These are phyloP conservation scores for Candida patagonica DNA, from an alignment of 805 yeast genomes.

Conservation along the genomic window DNA sequence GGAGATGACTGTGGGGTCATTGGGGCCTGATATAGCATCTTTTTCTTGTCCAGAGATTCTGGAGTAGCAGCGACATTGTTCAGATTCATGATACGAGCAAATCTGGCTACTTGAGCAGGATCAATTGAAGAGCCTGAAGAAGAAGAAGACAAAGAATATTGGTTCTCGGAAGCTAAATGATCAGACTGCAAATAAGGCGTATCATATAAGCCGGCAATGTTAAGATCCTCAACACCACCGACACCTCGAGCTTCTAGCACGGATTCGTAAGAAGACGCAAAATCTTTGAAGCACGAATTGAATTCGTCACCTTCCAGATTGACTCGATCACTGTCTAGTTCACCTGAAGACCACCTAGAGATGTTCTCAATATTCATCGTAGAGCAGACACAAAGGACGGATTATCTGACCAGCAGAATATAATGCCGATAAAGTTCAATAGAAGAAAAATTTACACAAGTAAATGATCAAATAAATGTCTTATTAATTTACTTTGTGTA, in stretches of 20 bases:
- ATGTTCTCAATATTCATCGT: neutral
- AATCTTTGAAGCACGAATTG: conserved; percentile 36
- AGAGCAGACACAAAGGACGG: too few species aligned
- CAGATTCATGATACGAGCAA: conserved; percentile 17
- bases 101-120: conserved; percentile 19
- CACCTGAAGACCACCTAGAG: conserved; percentile 1
- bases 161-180: too few species aligned
- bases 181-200: too few species aligned
- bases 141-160: too few species aligned
- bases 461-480: too few species aligned
- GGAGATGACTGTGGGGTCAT: conserved; percentile 16
- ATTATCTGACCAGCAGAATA: conserved; percentile 3
- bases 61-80: conserved; percentile 14
- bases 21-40: conserved; percentile 3
- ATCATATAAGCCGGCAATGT: conserved; percentile 29
- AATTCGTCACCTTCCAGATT: conserved; percentile 50
- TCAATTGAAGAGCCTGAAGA: too few species aligned
- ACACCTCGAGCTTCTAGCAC: conserved; percentile 50
- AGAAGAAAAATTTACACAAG: too few species aligned
- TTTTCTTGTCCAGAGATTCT: conserved; percentile 7
- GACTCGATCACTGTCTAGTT: conserved; percentile 15
- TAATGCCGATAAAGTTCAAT: too few species aligned
- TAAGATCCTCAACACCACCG: conserved; percentile 49
- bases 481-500: too few species aligned
- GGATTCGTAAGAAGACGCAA: conserved; percentile 34